Conservation (phyloP, 2,329 filamentous ascomycete species). For the Pyricularia grisea region DNA sequence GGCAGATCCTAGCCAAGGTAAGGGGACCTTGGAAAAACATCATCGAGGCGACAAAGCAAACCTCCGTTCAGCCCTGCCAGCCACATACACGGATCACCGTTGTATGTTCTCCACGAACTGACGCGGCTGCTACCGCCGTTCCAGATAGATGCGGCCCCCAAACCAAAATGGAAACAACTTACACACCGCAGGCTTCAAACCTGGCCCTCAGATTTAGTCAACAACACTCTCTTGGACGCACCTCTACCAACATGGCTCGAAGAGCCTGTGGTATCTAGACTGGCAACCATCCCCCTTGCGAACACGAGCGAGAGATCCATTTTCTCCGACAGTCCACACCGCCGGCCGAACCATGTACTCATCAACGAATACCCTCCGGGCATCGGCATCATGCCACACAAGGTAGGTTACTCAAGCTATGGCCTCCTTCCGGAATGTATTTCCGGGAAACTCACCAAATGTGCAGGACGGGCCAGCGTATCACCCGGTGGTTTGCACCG, state of each 20-base stretch:
- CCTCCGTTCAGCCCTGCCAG: background rate
- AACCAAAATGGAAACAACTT: slow-evolving; percentile 76
- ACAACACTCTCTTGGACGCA: slow-evolving; percentile 65
- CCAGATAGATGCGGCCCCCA: slow-evolving; percentile 52
- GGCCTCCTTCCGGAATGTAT: background rate
- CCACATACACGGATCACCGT: background rate
- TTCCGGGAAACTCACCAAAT: slow-evolving; percentile 5
- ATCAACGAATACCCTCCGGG: slow-evolving; percentile 86
- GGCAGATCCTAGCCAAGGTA: slow-evolving; percentile 61
- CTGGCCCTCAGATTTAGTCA: slow-evolving; percentile 75
- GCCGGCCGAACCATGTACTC: slow-evolving; percentile 77
- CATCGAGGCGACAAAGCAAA: background rate
- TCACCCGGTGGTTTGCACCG: slow-evolving; percentile 78
- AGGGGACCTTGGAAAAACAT: background rate
- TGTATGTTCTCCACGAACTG: background rate
- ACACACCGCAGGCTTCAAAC: slow-evolving; percentile 86
- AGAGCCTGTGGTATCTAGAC: slow-evolving; percentile 56
- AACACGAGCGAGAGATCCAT: slow-evolving; percentile 20
- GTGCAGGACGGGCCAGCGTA: slow-evolving; percentile 72
- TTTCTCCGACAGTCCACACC: slow-evolving; percentile 60
- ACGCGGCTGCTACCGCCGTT: background rate
- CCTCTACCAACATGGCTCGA: slow-evolving; percentile 69
- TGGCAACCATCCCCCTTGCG: slow-evolving; percentile 38
- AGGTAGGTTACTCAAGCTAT: slow-evolving; percentile 32
- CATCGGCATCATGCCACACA: slow-evolving; percentile 95